phyloP scores from a whole-genome alignment of 2,329 filamentous ascomycete genomes.

The Talaromyces sp. region DNA sequence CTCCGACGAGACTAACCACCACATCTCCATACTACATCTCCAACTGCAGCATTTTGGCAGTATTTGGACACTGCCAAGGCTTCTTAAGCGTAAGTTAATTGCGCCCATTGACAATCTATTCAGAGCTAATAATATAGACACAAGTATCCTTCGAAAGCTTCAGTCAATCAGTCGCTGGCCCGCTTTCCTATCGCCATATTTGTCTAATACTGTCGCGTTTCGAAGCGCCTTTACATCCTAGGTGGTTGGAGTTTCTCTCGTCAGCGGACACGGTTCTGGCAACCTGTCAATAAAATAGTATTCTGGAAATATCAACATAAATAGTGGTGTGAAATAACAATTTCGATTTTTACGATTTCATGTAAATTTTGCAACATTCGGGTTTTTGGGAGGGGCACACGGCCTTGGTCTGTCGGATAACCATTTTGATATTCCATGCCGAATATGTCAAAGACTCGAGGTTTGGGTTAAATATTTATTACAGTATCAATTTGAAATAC shows the following conservation, averaged over 20 bases:
- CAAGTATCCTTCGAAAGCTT: slow-evolving; percentile 12
- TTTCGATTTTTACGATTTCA: too few relatives aligned
- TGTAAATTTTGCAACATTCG: too few relatives aligned
- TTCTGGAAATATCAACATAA: background rate
- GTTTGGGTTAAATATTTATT: too few relatives aligned
- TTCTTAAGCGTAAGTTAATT: background rate
- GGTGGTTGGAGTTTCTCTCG: slow-evolving; percentile 8
- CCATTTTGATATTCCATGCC: too few relatives aligned
- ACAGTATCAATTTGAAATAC: too few relatives aligned
- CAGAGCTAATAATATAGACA: background rate
- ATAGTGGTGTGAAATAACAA: too few relatives aligned
- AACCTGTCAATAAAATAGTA: background rate
- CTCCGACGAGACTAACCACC: slow-evolving; percentile 10
- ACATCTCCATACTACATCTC: slow-evolving; percentile 17
- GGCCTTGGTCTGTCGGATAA: too few relatives aligned
- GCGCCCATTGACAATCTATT: background rate
- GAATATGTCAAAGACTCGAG: too few relatives aligned
- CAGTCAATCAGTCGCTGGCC: slow-evolving; percentile 11
- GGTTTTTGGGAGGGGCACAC: too few relatives aligned
- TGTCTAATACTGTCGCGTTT: slow-evolving; percentile 13
- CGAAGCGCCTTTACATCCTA: slow-evolving; percentile 14
- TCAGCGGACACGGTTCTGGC: too few relatives aligned
- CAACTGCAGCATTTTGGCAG: slow-evolving; percentile 21
- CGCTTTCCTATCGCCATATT: slow-evolving; percentile 11
- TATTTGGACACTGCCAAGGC: slow-evolving; percentile 17